Evolutionary conservation across 495 filamentous ascomycete species (phyloP).

Genomic region (Trichoderma reesei): DNA sequence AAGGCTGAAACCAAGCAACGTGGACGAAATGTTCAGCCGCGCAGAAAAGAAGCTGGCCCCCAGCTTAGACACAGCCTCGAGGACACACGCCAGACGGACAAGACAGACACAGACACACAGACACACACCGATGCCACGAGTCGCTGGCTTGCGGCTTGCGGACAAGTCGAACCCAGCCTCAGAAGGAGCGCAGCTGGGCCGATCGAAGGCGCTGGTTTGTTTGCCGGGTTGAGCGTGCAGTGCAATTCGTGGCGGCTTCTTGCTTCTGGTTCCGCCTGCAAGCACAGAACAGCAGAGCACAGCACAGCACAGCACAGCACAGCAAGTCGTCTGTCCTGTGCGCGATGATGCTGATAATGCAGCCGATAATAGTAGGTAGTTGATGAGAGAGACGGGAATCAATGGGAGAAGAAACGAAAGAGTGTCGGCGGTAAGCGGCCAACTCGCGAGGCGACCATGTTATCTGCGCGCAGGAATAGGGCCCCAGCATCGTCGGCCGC

Average conservation of each 20-base stretch:
- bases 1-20: not conserved
- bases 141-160: not conserved
- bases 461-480: slow-evolving; percentile 1
- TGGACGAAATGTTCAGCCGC: not conserved
- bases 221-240: too few relatives aligned
- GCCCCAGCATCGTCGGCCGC: not conserved
- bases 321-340: not conserved
- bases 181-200: too few relatives aligned
- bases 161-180: too few relatives aligned
- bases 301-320: too few relatives aligned
- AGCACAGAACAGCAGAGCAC: too few relatives aligned
- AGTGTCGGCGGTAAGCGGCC: slow-evolving; percentile 6
- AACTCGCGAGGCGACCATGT: not conserved
- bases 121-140: not conserved
- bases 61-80: slow-evolving; percentile 1
- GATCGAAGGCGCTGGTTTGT: too few relatives aligned
- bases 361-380: not conserved
- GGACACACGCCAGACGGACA: not conserved
- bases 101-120: not conserved
- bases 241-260: too few relatives aligned
- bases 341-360: not conserved
- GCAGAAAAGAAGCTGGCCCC: slow-evolving; percentile 1
- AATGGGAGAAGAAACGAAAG: not conserved
- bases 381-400: not conserved
- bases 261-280: too few relatives aligned